These are phyloP conservation scores for Ettlia oleoabundans DNA, from an alignment of 139 green algal species.

Conservation along the genomic window DNA sequence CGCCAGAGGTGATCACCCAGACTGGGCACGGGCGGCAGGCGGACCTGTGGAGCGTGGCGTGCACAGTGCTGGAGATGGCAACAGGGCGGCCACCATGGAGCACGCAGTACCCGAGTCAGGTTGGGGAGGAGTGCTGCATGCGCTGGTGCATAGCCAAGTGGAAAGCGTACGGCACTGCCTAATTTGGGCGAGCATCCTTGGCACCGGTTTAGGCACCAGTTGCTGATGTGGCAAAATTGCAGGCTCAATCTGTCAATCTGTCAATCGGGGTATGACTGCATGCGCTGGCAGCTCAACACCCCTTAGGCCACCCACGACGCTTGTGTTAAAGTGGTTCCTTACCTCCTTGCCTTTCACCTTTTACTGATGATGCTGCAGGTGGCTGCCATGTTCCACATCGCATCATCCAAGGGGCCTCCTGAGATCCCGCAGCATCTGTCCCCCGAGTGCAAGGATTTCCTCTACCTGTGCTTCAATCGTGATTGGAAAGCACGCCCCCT, in stretches of 20 bases:
- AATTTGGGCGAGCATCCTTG: too few species aligned
- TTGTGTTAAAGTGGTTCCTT: too few species aligned
- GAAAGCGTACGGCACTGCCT: too few species aligned
- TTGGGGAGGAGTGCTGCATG: background rate
- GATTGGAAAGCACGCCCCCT: conserved; percentile 70
- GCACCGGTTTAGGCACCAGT: too few species aligned
- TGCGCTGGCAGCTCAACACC: too few species aligned
- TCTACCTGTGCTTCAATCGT: conserved; percentile 93
- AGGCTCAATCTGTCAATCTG: too few species aligned
- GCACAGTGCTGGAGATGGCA: conserved; percentile 97
- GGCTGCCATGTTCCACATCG: conserved; percentile 93
- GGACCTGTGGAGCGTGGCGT: conserved; percentile 97
- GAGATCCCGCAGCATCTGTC: conserved; percentile 81
- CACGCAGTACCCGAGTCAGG: conserved; percentile 57
- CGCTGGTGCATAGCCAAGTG: background rate
- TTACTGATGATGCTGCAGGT: conserved; percentile 44
- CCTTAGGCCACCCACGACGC: too few species aligned
- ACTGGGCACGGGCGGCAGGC: conserved; percentile 79
- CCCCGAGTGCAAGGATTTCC: conserved; percentile 86
- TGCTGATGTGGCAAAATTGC: too few species aligned
- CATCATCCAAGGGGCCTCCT: conserved; percentile 79
- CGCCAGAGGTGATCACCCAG: conserved; percentile 96
- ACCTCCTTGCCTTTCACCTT: background rate
- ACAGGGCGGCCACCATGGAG: conserved; percentile 91
- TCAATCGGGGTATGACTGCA: too few species aligned